These are phyloP conservation scores for Centella asiatica DNA, from an alignment of 129 eudicot species.

Conservation along the genomic window DNA sequence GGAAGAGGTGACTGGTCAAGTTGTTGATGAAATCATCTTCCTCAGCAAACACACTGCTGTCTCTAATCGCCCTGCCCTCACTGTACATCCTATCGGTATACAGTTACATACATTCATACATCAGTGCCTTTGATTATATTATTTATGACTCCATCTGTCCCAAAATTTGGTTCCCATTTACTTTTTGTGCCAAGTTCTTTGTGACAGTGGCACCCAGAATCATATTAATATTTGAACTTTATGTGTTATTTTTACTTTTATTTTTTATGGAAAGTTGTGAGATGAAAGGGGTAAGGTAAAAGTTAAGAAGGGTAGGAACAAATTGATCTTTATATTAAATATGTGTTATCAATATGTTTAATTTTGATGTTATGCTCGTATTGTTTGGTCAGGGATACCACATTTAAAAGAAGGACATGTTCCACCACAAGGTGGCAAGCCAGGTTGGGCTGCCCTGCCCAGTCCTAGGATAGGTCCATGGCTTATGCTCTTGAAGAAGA, in stretches of 20 bases:
- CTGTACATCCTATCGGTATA: conserved; percentile 81
- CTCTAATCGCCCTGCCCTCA: conserved; percentile 82
- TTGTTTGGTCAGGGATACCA: conserved; percentile 55
- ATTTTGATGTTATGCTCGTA: neutral
- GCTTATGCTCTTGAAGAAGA: conserved; percentile 63
- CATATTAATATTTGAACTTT: too few relatives aligned
- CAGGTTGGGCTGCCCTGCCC: conserved; percentile 96
- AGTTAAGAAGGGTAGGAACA: too few relatives aligned
- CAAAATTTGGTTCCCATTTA: too few relatives aligned
- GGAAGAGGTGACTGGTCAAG: conserved; percentile 65
- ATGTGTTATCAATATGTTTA: too few relatives aligned
- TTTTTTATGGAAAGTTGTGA: too few relatives aligned
- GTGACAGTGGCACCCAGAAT: too few relatives aligned
- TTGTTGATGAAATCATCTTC: conserved; percentile 57
- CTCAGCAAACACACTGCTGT: conserved; percentile 80
- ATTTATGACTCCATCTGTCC: too few relatives aligned
- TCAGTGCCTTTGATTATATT: too few relatives aligned
- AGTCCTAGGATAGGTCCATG: conserved; percentile 84
- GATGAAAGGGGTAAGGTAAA: too few relatives aligned
- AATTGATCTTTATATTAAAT: too few relatives aligned
- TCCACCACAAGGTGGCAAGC: conserved; percentile 84
- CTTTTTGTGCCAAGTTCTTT: too few relatives aligned
- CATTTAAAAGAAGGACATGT: conserved; percentile 83
- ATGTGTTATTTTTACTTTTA: too few relatives aligned
- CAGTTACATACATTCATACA: neutral